Evolutionary conservation across 495 filamentous ascomycete genomes (phyloP), one percentile per base, ranked within the genome.

Genomic region (Xylaria sp.): DNA sequence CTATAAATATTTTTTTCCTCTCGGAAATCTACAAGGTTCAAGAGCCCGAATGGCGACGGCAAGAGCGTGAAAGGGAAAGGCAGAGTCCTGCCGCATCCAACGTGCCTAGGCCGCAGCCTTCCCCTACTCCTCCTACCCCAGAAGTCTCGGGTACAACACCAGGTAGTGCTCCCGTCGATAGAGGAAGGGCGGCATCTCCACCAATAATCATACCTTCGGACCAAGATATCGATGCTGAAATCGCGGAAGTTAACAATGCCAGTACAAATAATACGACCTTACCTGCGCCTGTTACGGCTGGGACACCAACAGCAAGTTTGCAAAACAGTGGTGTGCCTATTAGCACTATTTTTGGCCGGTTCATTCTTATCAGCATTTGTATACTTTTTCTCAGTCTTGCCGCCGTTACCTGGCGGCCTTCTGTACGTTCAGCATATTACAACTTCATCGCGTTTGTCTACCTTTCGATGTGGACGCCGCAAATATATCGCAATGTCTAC

Each of bases 391-490:
- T 97, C 29, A 92, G 90, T 26, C 81, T 95, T 9, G 90, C 94
- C 75, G 90, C 91, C 14, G 86, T 90, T 9, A 88, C 93, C 6
- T 95, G 95, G 89, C 90, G 93, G 5, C 82, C 87, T 8, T 80
- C 85, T n/a, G 76, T 90, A 35, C 90, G 95, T 41, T 84, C 88
- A 5, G 80, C 87, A 43, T 97, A 95, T 81, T 86, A 91, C 72
- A 91, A 93, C 77, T 70, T 82, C 4, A 75, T 97, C 5, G 81
- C 88, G 29, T 88, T 93, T 71, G 70, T 87, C 71, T 97, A 97
- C 73, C 88, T 97, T 40, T 97, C 94, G 26, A 92, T 97, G 77
- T 98, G 95, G 95, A 71, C 88, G 0, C 96, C 96, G 0, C 96
- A 99, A 78, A 94, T 98, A 74, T 89, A 91, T 73, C 91, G 96